These are phyloP conservation scores for Penicillium turbatum DNA, from an alignment of 495 filamentous ascomycete genomes.

Conservation along the genomic window DNA sequence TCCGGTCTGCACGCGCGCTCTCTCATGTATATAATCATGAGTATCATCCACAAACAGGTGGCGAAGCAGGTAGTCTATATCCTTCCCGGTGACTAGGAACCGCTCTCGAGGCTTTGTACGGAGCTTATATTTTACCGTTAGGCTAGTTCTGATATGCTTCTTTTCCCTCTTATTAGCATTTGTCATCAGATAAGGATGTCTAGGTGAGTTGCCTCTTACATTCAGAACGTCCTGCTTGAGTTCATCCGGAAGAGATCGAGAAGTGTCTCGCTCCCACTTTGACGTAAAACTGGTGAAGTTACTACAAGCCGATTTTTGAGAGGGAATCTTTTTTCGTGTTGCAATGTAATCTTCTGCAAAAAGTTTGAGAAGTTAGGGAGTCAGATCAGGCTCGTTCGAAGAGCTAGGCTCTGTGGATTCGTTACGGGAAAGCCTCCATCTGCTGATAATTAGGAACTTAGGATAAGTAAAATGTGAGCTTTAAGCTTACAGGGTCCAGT, in stretches of 20 bases:
- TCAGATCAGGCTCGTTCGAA: constrained; percentile 5
- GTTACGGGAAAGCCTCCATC: constrained; percentile 15
- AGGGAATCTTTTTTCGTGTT: constrained; percentile 1
- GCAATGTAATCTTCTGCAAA: constrained; percentile 12
- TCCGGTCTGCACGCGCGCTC: constrained; percentile 14
- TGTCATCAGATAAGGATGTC: too few species aligned
- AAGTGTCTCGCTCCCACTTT: constrained; percentile 12
- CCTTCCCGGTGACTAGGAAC: constrained; percentile 16
- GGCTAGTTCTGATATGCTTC: constrained; percentile 14
- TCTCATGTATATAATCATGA: constrained; percentile 23
- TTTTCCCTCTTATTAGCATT: not conserved
- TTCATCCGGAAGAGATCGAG: not conserved
- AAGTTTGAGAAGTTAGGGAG: constrained; percentile 6
- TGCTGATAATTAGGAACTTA: constrained; percentile 4
- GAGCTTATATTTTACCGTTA: constrained; percentile 16
- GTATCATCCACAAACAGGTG: constrained; percentile 15
- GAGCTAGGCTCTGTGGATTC: constrained; percentile 3
- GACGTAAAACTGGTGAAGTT: constrained; percentile 10
- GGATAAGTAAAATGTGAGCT: not conserved
- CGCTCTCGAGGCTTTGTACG: constrained; percentile 15
- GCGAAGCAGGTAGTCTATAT: constrained; percentile 18
- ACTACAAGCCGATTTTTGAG: constrained; percentile 1
- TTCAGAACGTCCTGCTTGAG: constrained; percentile 15
- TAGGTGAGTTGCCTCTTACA: constrained; percentile 11
- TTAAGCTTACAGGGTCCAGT: constrained; percentile 14